Evolutionary conservation across 2,329 filamentous ascomycete species (phyloP).

Genomic region (Endoconidiophora polonica): DNA sequence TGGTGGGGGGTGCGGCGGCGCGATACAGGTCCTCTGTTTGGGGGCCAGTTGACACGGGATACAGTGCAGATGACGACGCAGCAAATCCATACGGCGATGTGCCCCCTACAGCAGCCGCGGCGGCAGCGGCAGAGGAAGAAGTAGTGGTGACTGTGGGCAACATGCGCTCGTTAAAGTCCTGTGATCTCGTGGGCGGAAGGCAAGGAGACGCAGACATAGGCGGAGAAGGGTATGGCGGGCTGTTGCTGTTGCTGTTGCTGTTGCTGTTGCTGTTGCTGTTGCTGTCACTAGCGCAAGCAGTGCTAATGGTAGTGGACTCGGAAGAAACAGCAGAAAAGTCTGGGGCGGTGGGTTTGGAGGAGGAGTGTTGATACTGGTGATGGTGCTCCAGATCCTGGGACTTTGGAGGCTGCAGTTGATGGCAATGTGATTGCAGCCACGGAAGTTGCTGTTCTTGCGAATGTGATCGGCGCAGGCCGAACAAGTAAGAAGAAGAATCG

Average conservation of each 20-base stretch:
- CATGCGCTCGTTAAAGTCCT: constrained; percentile 38
- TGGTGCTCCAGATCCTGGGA: not conserved
- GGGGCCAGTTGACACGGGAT: constrained; percentile 1
- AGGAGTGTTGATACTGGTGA: not conserved
- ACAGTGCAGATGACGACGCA: constrained; percentile 3
- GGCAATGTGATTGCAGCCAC: not conserved
- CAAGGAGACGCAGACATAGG: constrained; percentile 57
- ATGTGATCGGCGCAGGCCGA: constrained; percentile 38
- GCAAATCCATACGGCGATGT: constrained; percentile 5
- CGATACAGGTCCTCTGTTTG: constrained; percentile 8
- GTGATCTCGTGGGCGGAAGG: constrained; percentile 40
- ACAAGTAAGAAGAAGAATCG: constrained; percentile 29
- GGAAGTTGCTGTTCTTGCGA: not conserved
- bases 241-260: not conserved
- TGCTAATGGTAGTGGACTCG: not conserved
- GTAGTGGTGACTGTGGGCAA: constrained; percentile 20
- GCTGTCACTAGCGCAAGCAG: not conserved
- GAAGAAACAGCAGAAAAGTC: not conserved
- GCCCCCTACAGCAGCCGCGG: constrained; percentile 1
- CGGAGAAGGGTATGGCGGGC: constrained; percentile 47
- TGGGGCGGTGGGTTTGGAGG: not conserved
- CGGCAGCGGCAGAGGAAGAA: constrained; percentile 16
- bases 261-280: not conserved
- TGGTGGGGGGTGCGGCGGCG: constrained; percentile 18
- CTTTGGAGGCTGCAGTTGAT: not conserved